Conservation (phyloP, 1,284 basidiomycete genomes). For the Hypsizygus ulmarius region DNA sequence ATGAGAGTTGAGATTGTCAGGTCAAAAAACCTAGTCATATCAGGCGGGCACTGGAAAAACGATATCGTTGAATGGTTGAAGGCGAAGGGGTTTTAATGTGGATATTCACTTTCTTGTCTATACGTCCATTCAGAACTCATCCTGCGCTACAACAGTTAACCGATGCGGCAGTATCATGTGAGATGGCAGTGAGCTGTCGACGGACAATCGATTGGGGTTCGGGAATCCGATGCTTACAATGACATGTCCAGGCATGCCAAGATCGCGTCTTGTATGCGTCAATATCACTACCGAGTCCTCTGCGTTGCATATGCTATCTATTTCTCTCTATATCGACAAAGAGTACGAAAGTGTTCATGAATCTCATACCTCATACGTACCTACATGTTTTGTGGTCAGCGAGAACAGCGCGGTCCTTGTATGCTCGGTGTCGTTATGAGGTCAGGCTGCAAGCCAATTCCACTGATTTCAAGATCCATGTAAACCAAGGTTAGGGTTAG, state of each 20-base stretch:
- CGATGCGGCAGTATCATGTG: background rate
- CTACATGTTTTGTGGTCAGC: too few relatives aligned
- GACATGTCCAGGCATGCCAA: too few relatives aligned
- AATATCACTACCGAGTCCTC: too few relatives aligned
- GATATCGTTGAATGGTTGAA: slow-evolving; percentile 57
- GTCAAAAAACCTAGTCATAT: slow-evolving; percentile 51
- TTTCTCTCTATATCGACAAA: too few relatives aligned
- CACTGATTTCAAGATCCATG: background rate
- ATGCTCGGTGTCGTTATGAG: slow-evolving; percentile 22
- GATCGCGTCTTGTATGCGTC: too few relatives aligned
- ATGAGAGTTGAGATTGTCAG: slow-evolving; percentile 45
- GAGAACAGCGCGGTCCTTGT: slow-evolving; percentile 23
- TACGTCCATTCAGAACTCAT: slow-evolving; percentile 11
- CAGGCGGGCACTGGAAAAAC: slow-evolving; percentile 58
- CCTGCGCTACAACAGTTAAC: slow-evolving; percentile 5
- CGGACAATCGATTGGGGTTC: too few relatives aligned
- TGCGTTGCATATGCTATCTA: too few relatives aligned
- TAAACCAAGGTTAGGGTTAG: slow-evolving; percentile 21
- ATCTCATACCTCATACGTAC: too few relatives aligned
- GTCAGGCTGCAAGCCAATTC: too few relatives aligned
- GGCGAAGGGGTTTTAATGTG: slow-evolving; percentile 52
- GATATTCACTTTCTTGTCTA: slow-evolving; percentile 5
- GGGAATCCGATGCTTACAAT: too few relatives aligned
- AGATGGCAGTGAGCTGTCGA: too few relatives aligned
- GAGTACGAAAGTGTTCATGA: too few relatives aligned